phyloP scores from a whole-genome alignment of 192 early-diverging fungal genomes.

The Tieghemiomyces parasiticus region DNA sequence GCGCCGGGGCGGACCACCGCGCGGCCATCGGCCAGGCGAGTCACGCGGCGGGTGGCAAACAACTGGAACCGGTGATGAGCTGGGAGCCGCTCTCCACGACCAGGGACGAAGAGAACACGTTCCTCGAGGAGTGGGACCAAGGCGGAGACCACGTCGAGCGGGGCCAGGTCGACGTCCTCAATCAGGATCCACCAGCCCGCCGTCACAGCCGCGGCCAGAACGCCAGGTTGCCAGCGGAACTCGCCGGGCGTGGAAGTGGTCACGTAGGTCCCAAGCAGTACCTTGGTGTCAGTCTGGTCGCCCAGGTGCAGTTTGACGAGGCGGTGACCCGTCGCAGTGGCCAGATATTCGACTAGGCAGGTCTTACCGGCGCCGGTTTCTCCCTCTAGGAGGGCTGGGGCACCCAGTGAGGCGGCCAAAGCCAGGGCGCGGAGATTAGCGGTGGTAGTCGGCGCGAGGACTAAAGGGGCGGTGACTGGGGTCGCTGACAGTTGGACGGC shows the following conservation, averaged over 20 bases:
- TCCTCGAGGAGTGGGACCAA: conserved; percentile 87
- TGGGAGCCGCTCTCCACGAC: conserved; percentile 68
- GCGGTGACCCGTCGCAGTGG: conserved; percentile 55
- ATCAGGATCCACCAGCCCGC: conserved; percentile 91
- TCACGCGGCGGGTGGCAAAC: conserved; percentile 69
- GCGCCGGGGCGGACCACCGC: conserved; percentile 22
- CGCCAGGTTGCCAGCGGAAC: conserved; percentile 92
- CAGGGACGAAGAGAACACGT: conserved; percentile 75
- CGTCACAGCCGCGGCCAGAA: conserved; percentile 78
- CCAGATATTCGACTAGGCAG: conserved; percentile 75
- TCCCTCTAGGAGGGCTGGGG: conserved; percentile 80
- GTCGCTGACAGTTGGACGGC: conserved; percentile 12
- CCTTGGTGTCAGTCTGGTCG: conserved; percentile 91
- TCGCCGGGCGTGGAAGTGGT: conserved; percentile 78
- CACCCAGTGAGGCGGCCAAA: conserved; percentile 71
- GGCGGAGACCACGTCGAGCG: conserved; percentile 83
- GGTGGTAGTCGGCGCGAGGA: conserved; percentile 62
- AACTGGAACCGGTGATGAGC: conserved; percentile 80
- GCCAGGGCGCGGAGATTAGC: conserved; percentile 64
- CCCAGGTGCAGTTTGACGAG: conserved; percentile 89
- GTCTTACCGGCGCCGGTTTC: conserved; percentile 82
- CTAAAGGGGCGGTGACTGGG: conserved; percentile 35
- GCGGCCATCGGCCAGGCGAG: conserved; percentile 34
- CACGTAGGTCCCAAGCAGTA: conserved; percentile 89
- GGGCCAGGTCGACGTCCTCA: conserved; percentile 94